phyloP scores from a whole-genome alignment of 768 basidiomycete genomes.

The Leccinum broughii region DNA sequence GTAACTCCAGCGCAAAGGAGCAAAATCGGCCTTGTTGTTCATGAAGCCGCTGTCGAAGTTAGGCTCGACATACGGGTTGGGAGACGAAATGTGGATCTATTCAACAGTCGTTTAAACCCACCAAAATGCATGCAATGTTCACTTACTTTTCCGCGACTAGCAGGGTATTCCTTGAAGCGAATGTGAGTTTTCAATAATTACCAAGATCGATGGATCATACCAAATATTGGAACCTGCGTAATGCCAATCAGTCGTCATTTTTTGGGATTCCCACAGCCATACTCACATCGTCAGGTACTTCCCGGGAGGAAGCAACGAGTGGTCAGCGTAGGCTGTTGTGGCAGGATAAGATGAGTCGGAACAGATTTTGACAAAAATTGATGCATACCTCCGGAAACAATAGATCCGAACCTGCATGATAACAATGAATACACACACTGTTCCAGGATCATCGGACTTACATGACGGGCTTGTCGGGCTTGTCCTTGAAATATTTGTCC shows the following conservation, averaged over 20 bases:
- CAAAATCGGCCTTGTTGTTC: slow-evolving; percentile 77
- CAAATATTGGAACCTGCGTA: slow-evolving; percentile 58
- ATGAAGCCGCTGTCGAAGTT: slow-evolving; percentile 76
- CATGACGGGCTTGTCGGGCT: slow-evolving; percentile 80
- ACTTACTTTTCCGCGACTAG: slow-evolving; percentile 64
- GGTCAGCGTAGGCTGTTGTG: slow-evolving; percentile 62
- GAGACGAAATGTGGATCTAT: slow-evolving; percentile 61
- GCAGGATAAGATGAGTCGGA: not conserved
- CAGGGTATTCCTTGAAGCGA: slow-evolving; percentile 56
- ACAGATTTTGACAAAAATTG: not conserved
- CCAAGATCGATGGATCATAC: slow-evolving; percentile 5
- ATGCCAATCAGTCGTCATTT: slow-evolving; percentile 19
- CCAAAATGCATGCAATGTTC: not conserved
- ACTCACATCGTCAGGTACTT: slow-evolving; percentile 66
- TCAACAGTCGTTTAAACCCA: not conserved
- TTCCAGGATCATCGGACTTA: slow-evolving; percentile 25
- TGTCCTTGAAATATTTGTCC: slow-evolving; percentile 75
- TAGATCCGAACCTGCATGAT: slow-evolving; percentile 54
- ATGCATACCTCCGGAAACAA: slow-evolving; percentile 54
- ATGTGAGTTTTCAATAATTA: not conserved
- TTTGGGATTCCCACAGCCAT: slow-evolving; percentile 7
- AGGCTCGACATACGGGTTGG: slow-evolving; percentile 63
- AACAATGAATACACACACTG: not conserved
- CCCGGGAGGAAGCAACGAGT: slow-evolving; percentile 66
- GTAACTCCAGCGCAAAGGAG: slow-evolving; percentile 75